Percentiles rank a stretch among this genome's conserved stretches.
These are phyloP conservation scores for Eucalyptus caleyi DNA, from an alignment of 345 rosid species.

Conservation along the genomic window DNA sequence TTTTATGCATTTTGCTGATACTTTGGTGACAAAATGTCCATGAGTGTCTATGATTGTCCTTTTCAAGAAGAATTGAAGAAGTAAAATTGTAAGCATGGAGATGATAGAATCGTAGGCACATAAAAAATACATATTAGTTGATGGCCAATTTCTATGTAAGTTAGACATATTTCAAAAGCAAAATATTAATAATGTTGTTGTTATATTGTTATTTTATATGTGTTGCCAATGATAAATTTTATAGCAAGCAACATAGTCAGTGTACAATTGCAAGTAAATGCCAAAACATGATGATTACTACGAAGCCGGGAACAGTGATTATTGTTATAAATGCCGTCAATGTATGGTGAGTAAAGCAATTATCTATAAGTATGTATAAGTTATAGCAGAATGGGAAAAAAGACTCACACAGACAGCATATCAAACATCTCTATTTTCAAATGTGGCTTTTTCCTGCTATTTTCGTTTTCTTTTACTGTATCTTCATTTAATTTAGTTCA, in stretches of 20 bases:
- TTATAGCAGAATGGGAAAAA: not conserved
- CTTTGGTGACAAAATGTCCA: not conserved
- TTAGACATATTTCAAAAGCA: not conserved
- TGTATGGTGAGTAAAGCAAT: not conserved
- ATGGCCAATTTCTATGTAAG: not conserved
- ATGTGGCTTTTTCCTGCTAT: not conserved
- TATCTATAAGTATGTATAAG: not conserved
- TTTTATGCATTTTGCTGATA: not conserved
- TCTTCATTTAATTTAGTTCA: not conserved
- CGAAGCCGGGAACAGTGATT: not conserved
- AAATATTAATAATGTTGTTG: not conserved
- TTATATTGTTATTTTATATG: not conserved
- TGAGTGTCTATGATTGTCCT: not conserved
- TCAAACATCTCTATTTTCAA: not conserved
- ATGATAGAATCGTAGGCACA: not conserved
- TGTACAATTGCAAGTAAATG: not conserved
- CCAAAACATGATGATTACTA: not conserved
- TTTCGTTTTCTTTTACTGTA: not conserved
- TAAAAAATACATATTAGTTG: not conserved
- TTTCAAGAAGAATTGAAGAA: not conserved
- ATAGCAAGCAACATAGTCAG: not conserved
- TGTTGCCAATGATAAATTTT: not conserved
- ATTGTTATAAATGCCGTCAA: not conserved
- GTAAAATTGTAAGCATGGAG: not conserved
- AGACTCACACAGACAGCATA: not conserved